phyloP scores from a whole-genome alignment of 129 eudicot species.

The Centaurea solstitialis region DNA sequence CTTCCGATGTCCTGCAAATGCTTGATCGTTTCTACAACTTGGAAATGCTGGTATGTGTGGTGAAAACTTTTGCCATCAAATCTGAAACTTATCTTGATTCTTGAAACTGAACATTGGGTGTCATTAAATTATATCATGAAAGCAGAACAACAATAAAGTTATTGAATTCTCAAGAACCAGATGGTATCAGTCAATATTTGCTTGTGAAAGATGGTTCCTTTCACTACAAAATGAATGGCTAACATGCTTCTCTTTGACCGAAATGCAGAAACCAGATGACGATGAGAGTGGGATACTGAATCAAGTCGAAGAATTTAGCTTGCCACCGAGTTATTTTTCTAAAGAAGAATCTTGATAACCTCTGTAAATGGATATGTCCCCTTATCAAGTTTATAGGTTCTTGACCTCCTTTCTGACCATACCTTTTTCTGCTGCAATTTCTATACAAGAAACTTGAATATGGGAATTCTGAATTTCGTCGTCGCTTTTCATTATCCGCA shows the following conservation, averaged over 20 bases:
- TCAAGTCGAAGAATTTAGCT: constrained; percentile 79
- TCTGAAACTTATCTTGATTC: background rate
- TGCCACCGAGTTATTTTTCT: constrained; percentile 75
- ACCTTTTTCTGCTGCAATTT: constrained; percentile 1
- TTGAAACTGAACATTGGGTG: background rate
- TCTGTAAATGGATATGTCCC: constrained; percentile 19
- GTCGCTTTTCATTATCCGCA: background rate
- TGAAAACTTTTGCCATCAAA: background rate
- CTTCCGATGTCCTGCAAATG: constrained; percentile 83
- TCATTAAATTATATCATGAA: background rate
- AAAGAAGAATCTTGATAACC: constrained; percentile 66
- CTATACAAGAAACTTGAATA: constrained; percentile 9
- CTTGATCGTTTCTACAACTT: constrained; percentile 87
- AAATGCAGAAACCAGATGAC: constrained; percentile 69
- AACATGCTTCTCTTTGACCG: background rate
- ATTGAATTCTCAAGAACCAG: background rate
- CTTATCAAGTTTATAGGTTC: constrained; percentile 16
- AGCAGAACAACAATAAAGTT: background rate
- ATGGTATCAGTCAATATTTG: background rate
- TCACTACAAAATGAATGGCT: background rate
- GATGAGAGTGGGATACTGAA: constrained; percentile 71
- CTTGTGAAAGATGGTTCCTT: background rate
- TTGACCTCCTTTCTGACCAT: constrained; percentile 15
- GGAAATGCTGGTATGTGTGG: constrained; percentile 81
- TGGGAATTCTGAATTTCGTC: constrained; percentile 4